phyloP scores from a whole-genome alignment of 78 protist genomes.

The Reticulomyxa filosa region DNA sequence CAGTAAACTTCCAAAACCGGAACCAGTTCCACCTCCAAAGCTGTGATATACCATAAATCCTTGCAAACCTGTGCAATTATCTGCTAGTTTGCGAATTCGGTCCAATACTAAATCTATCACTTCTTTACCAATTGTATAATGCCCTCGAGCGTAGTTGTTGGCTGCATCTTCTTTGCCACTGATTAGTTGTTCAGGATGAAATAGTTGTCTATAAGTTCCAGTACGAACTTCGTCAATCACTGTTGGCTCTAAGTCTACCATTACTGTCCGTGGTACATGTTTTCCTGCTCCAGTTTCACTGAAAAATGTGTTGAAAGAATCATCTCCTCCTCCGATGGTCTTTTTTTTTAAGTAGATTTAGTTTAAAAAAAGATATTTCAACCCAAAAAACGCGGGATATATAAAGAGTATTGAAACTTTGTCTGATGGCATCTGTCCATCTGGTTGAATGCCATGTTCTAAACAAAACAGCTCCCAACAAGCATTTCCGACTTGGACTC shows the following conservation, averaged over 20 bases:
- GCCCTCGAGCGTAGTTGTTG: conserved; percentile 96
- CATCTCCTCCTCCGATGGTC: conserved; percentile 60
- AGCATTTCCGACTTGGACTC: conserved; percentile 79
- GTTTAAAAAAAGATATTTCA: too few species aligned
- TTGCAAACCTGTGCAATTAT: conserved; percentile 38
- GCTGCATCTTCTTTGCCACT: conserved; percentile 96
- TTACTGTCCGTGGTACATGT: conserved; percentile 40
- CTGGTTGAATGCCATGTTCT: conserved; percentile 89
- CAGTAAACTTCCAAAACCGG: too few species aligned
- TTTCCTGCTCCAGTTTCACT: conserved; percentile 57
- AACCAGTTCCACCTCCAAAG: neutral
- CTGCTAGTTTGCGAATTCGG: conserved; percentile 46
- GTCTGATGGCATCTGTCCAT: conserved; percentile 77
- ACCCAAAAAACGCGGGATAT: too few species aligned
- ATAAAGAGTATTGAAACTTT: too few species aligned
- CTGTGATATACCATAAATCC: conserved; percentile 23
- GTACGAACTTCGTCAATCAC: conserved; percentile 80
- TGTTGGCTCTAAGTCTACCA: conserved; percentile 74
- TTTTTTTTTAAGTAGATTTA: too few species aligned
- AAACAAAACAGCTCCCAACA: conserved; percentile 93
- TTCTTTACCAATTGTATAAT: conserved; percentile 94
- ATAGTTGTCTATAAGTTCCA: conserved; percentile 82
- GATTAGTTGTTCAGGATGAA: conserved; percentile 92
- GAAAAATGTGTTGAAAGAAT: conserved; percentile 82
- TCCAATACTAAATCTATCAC: conserved; percentile 43